A percentile compares a stretch with the other conserved stretches of the same genome.
phyloP scores from a whole-genome alignment of 306 rosid species.

The Alnus rubra region DNA sequence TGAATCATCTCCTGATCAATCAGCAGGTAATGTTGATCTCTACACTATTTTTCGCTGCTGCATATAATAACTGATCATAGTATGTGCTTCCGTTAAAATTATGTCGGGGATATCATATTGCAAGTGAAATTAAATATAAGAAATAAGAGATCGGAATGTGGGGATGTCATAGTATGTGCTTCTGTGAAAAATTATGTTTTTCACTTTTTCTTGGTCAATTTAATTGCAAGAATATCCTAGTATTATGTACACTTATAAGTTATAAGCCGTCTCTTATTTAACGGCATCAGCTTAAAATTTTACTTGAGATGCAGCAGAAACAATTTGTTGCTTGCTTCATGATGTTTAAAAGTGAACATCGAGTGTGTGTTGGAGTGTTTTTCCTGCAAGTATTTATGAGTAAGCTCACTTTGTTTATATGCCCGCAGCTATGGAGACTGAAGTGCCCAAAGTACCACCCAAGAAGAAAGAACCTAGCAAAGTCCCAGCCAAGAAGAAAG shows the following conservation, averaged over 20 bases:
- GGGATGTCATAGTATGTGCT: neutral
- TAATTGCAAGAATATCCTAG: neutral
- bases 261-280: neutral
- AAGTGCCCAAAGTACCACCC: slow-evolving; percentile 46
- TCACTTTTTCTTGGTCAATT: neutral
- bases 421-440: slow-evolving; percentile 54
- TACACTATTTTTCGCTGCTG: neutral
- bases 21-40: slow-evolving; percentile 46
- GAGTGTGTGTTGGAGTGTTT: neutral
- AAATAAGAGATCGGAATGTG: neutral
- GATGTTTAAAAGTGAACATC: neutral
- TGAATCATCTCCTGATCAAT: slow-evolving; percentile 60
- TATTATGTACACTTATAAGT: neutral
- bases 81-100: too few relatives aligned
- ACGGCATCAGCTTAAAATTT: neutral
- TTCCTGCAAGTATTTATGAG: neutral
- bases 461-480: slow-evolving; percentile 49
- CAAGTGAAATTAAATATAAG: neutral
- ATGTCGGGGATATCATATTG: too few relatives aligned
- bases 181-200: neutral
- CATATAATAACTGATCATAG: too few relatives aligned
- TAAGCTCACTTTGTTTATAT: neutral
- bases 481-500: slow-evolving; percentile 51
- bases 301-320: neutral
- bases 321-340: too few relatives aligned